Evolutionary conservation across 305 asterid genomes (phyloP), one percentile per base, ranked within the genome.

Genomic region (Fraxinus floribunda): DNA sequence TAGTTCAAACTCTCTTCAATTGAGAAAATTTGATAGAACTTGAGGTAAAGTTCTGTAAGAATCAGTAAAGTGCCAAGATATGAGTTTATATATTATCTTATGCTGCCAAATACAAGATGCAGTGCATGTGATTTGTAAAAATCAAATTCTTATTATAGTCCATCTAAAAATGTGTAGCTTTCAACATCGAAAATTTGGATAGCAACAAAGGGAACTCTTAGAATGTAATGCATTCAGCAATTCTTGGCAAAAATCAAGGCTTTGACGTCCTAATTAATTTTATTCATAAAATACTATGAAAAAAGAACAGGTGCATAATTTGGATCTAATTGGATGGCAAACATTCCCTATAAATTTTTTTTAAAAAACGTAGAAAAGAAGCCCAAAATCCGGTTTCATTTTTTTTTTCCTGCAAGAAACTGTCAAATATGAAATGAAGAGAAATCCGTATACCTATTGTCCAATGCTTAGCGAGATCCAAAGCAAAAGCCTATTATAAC

Each of bases 381-480:
- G 7, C 75, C 39, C 38, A 26, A 68, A 68, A 29, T 68, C 36
- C 44, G 52, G 9, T 55, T 3, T 44, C n/a, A 0, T 10, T 41
- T 16, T 22, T 57, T 38, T 52, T 70, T 30, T 68, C 82, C 55
- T 4, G 75, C 75, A 26, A 73, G 68, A 73, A 70, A 60, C 78
- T 39, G n/a, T 18, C 73, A 81, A 36, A 13, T 73, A 9, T 20
- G 49, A 52, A 82, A 72, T 15, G 76, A 30, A 76, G 79, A 60
- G 44, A 22, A 36, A 16, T 5, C 72, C 68, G 64, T 30, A n/a
- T 79, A 73, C 86, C 86, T 49, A 35, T 66, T 66, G 78, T 75
- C 77, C 76, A 46, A 74, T 44, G 70, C 78, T 46, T 7, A 76
- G 80, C 84, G 73, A 84, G 88, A 85, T 82, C 89, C 86, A 79